Conservation (phyloP, 768 basidiomycete genomes). For the Pleurotus salmoneostramineus region DNA sequence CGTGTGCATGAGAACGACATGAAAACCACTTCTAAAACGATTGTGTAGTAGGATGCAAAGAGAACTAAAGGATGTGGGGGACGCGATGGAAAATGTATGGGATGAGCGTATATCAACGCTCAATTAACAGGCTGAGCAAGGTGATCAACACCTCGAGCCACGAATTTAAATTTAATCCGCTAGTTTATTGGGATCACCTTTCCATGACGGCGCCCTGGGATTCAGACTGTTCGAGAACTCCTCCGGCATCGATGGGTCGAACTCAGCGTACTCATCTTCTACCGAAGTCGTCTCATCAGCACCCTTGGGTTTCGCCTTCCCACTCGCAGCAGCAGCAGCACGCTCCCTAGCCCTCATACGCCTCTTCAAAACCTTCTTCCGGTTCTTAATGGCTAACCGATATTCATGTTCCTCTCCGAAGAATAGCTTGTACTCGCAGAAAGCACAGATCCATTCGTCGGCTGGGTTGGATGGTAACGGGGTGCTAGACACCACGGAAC, state of each 20-base stretch:
- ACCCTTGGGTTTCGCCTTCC: conserved; percentile 22
- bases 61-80: neutral
- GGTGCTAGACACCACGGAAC: conserved; percentile 8
- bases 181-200: conserved; percentile 2
- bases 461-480: conserved; percentile 46
- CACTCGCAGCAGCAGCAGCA: conserved; percentile 35
- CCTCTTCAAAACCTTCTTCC: conserved; percentile 65
- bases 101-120: neutral
- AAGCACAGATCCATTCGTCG: conserved; percentile 93
- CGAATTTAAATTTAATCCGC: neutral
- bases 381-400: conserved; percentile 52
- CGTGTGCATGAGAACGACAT: neutral
- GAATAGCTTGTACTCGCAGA: conserved; percentile 91
- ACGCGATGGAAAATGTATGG: neutral
- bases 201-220: conserved; percentile 1
- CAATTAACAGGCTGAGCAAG: neutral
- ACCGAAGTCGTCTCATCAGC: conserved; percentile 17
- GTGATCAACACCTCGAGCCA: neutral
- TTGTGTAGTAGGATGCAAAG: neutral
- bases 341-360: conserved; percentile 60
- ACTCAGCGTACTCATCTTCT: conserved; percentile 21
- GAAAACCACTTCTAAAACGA: neutral
- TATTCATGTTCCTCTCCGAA: conserved; percentile 78
- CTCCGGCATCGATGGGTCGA: conserved; percentile 14
- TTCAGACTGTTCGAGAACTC: conserved; percentile 9